Conservation (phyloP, 1,139 yeast genomes). For the Suhomyces chickasaworum region DNA sequence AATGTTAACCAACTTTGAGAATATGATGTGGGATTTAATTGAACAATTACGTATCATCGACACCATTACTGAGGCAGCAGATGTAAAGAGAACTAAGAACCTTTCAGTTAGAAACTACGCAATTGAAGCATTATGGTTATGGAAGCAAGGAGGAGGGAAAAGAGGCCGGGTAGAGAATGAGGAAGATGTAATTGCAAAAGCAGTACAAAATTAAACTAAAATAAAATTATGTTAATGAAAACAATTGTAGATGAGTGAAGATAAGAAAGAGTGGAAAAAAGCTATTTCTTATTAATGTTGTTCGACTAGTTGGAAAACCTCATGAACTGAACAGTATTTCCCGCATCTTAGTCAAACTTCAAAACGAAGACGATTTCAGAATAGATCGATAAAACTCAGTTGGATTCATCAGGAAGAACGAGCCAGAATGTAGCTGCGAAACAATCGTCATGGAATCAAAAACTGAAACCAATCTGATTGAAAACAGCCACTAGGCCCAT, state of each 20-base stretch:
- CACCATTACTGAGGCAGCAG: slow-evolving; percentile 70
- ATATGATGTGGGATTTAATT: slow-evolving; percentile 74
- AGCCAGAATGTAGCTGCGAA: neutral
- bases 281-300: slow-evolving; percentile 3
- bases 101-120: slow-evolving; percentile 84
- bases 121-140: slow-evolving; percentile 90
- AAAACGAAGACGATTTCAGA: slow-evolving; percentile 5
- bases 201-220: slow-evolving; percentile 11
- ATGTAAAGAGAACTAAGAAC: slow-evolving; percentile 64
- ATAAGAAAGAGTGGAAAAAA: slow-evolving; percentile 9
- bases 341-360: neutral
- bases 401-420: slow-evolving; percentile 5
- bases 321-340: neutral
- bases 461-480: slow-evolving; percentile 2
- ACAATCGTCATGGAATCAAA: slow-evolving; percentile 3
- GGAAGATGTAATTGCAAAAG: slow-evolving; percentile 21
- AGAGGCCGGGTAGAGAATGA: slow-evolving; percentile 18
- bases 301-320: slow-evolving; percentile 8
- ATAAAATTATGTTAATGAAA: neutral
- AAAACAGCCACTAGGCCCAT: neutral
- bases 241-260: slow-evolving; percentile 4
- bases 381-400: neutral
- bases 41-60: slow-evolving; percentile 69
- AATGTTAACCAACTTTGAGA: slow-evolving; percentile 53
- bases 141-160: slow-evolving; percentile 78